A percentile compares a stretch with the other conserved stretches of the same genome.
Conservation (phyloP, 1,284 basidiomycete genomes). For the Boletellus dicymbophilus region DNA sequence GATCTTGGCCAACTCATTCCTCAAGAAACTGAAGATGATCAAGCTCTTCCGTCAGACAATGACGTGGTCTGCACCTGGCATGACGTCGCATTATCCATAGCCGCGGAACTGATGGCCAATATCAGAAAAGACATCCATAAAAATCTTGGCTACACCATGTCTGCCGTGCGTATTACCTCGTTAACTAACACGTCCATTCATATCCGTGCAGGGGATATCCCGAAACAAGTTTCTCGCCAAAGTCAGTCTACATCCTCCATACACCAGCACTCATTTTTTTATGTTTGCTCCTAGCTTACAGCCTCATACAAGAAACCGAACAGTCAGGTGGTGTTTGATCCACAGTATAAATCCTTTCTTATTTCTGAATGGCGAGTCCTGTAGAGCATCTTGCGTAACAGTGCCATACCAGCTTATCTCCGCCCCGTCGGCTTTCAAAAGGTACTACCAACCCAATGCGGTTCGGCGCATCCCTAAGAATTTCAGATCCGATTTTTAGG, state of each 20-base stretch:
- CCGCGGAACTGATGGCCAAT: conserved; percentile 85
- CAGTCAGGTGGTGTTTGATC: conserved; percentile 56
- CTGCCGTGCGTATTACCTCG: conserved; percentile 69
- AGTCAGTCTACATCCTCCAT: conserved; percentile 42
- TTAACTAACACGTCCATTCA: too few species aligned
- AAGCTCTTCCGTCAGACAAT: conserved; percentile 32
- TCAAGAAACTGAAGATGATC: conserved; percentile 18
- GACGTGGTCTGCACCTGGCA: conserved; percentile 72
- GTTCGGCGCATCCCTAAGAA: neutral
- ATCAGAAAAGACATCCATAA: conserved; percentile 70
- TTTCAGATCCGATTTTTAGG: conserved; percentile 90
- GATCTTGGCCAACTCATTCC: conserved; percentile 65
- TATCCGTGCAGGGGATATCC: conserved; percentile 91
- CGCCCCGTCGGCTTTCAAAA: conserved; percentile 86
- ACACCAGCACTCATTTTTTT: neutral
- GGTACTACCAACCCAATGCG: conserved; percentile 40
- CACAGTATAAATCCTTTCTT: neutral
- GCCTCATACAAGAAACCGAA: conserved; percentile 92
- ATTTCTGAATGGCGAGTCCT: too few species aligned
- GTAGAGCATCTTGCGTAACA: conserved; percentile 76
- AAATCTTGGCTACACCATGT: conserved; percentile 90
- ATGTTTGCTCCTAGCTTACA: conserved; percentile 54
- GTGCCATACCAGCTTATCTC: conserved; percentile 84
- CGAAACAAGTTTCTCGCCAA: conserved; percentile 95
- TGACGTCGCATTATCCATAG: conserved; percentile 89